phyloP scores from a whole-genome alignment of 2,329 filamentous ascomycete species.

The Colletotrichum falcatum region DNA sequence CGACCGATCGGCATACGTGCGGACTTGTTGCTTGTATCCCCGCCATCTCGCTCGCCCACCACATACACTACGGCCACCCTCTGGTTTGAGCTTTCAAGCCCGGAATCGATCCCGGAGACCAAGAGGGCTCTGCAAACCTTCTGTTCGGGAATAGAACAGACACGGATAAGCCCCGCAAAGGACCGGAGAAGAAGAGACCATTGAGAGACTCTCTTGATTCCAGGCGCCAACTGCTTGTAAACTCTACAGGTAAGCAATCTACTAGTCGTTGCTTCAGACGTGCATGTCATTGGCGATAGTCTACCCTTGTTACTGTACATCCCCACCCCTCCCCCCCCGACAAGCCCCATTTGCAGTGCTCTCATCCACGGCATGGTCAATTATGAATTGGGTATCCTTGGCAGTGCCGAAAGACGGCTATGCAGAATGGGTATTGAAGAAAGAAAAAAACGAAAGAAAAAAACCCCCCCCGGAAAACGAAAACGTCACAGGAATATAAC shows the following conservation, averaged over 20 bases:
- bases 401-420: neutral
- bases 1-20: conserved; percentile 33
- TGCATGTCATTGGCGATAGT: neutral
- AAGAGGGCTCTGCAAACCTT: neutral
- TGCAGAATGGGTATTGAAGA: neutral
- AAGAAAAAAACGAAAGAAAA: no score
- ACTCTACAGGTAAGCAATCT: conserved; percentile 24
- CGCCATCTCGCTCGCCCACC: conserved; percentile 19
- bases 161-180: neutral
- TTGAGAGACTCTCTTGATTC: neutral
- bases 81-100: conserved; percentile 20
- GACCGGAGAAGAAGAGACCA: neutral
- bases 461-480: no score
- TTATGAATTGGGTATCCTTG: conserved; percentile 22
- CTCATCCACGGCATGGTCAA: conserved; percentile 15
- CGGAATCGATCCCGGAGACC: conserved; percentile 22
- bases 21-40: conserved; percentile 25
- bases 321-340: conserved; percentile 13
- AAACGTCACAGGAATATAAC: neutral
- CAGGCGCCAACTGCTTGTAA: conserved; percentile 1
- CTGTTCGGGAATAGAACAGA: neutral
- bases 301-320: neutral
- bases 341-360: conserved; percentile 20
- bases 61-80: conserved; percentile 6
- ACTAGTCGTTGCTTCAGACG: neutral